Evolutionary conservation across 2,329 filamentous ascomycete genomes (phyloP).

Genomic region (Cadophora gregata): DNA sequence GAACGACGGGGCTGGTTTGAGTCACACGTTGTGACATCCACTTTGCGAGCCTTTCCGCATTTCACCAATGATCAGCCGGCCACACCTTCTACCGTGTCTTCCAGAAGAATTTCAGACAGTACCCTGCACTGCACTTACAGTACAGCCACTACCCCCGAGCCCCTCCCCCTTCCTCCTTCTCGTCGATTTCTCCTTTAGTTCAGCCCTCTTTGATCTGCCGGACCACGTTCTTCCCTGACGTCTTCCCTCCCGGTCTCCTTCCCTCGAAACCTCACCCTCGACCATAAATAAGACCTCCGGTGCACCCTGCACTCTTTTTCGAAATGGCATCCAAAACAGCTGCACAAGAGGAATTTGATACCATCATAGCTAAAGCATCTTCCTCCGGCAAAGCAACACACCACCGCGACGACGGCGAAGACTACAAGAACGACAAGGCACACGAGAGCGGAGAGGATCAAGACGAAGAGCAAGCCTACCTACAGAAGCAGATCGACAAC

Average conservation of each 20-base stretch:
- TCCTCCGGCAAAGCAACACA: constrained; percentile 28
- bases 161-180: constrained; percentile 1
- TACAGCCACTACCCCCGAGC: too few species aligned
- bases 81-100: constrained; percentile 10
- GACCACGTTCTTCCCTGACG: constrained; percentile 4
- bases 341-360: constrained; percentile 71
- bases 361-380: constrained; percentile 63
- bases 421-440: constrained; percentile 55
- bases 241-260: not conserved
- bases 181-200: not conserved
- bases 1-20: constrained; percentile 9
- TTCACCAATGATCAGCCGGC: not conserved
- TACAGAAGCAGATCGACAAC: constrained; percentile 58
- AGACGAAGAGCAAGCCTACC: constrained; percentile 52
- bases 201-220: constrained; percentile 14
- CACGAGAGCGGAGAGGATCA: constrained; percentile 56
- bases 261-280: not conserved
- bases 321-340: constrained; percentile 53
- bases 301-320: constrained; percentile 27
- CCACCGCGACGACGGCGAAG: constrained; percentile 64
- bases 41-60: constrained; percentile 2
- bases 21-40: constrained; percentile 6
- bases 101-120: constrained; percentile 14
- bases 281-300: constrained; percentile 32
- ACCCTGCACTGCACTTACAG: not conserved